Base-by-base conservation (phyloP, 2,329 filamentous ascomycete species). In the Fusarium compactum region DNA sequence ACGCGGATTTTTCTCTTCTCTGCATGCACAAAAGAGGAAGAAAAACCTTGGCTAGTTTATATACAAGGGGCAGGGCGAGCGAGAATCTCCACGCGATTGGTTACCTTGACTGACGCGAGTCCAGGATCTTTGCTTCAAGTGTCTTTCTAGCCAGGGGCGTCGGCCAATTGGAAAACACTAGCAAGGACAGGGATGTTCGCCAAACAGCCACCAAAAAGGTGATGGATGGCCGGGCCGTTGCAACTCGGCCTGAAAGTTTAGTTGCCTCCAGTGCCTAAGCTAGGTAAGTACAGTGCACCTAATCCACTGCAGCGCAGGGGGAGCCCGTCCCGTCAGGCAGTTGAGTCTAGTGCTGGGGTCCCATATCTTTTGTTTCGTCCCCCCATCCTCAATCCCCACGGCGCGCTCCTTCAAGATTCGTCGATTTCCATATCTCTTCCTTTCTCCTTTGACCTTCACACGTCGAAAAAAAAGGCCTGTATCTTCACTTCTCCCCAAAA, bases 301-400 rank as follows among this genome's bases (percentile, higher is more conserved):
- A 44, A 24, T 18, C 41, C 41, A 44, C 41, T 44, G 10, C 50
- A 41, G 34, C 15, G 18, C 50, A 34, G 24, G 50, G 50, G 50
- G 32, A 43, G 32, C 27, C 34, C 18, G 41, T 53, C 50, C 34
- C 50, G 41, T 53, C 50, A 53, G 50, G 50, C 24, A 53, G 24
- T 53, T 53, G 38, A 30, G 30, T 25, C 56, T 44, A 44, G 47
- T n/a, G 30, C 46, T 43, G 25, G n/a, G 40, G 56, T 53, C 58
- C 68, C 68, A 74, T 75, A 74, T 74, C 71, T 72, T 69, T 73
- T 76, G 73, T 75, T 76, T 75, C 73, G 67, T 74, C 69, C 69
- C 72, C 69, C 69, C 71, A 60, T 70, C 63, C 55, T 69, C 62
- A 68, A 68, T 52, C 50, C 34, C 50, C 50, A 53, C n/a, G 34